Evolutionary conservation across 345 rosid species (phyloP), one percentile per base, ranked within the genome.

Genomic region (Eucalyptus sp.): DNA sequence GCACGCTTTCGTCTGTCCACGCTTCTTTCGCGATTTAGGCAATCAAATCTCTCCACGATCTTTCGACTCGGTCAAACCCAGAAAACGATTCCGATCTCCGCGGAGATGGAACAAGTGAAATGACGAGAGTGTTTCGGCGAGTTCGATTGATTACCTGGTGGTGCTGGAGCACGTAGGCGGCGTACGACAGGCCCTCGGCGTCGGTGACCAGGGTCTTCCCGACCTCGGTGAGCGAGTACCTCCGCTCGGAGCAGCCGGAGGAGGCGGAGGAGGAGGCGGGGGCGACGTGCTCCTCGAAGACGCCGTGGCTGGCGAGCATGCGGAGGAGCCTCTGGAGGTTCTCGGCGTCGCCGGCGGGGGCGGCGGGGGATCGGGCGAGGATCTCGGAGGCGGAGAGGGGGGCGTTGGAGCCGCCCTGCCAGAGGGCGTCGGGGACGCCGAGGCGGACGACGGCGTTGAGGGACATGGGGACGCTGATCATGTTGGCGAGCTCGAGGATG

Each of bases 401-500:
- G 68, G 91, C 43, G 90, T 97, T 97, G 90, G 92, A 91, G 31
- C 98, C 99, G 79, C 88, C 91, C 89, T 94, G 94, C 99, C 99
- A 97, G 90, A 97, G 93, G 85, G 96, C 97, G 89, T 97, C 98
- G 37, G 98, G 93, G 37, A 96, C 94, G 88, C 95, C 94, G 86
- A 97, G 95, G 58, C 94, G 93, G 11, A 95, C 96, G 88, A 92
- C 88, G 81, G 99, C 99, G 90, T 93, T 93, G 60, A 97, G 97
- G 18, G 96, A 95, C 99, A 96, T 96, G 52, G 99, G 99, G 33
- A 97, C 97, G 88, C 99, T 97, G 52, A 95, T 92, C 99, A 97
- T 95, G 95, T 96, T 96, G 58, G 99, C 95, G 29, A 97, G 96
- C 91, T 96, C 99, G 50, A 96, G 64, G 54, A 97, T 94, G 48